Evolutionary conservation across 2,329 filamentous ascomycete species (phyloP), one percentile per base, ranked within the genome.

Genomic region (Cladophialophora exuberans): DNA sequence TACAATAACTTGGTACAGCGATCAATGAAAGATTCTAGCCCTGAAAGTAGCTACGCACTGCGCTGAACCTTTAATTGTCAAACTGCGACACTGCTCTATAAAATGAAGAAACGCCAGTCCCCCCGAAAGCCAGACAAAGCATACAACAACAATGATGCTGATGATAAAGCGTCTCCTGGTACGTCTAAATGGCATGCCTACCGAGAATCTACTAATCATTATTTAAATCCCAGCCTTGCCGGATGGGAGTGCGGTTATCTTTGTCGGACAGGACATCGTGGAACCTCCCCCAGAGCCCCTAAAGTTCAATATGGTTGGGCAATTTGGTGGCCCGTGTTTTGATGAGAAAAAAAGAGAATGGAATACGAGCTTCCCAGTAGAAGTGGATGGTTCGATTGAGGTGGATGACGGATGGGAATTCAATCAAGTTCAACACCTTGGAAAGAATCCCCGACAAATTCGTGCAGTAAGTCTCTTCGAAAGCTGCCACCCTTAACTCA

Each of bases 291-390:
- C 28, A 15, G n/a, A n/a, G n/a, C n/a, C n/a, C n/a, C n/a, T 15
- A 23, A 15, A 44, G 23, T 44, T 25, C 41, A 44, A 28, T 9
- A 44, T 44, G 41, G 41, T 44, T 44, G 41, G 41, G 23, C 17
- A 44, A 25, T 44, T 44, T 11, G 41, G 41, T 13, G 41, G 41
- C 17, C 41, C 41, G 41, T 44, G 17, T 25, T 44, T 44, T 17
- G 41, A 44, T 23, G 4, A 3, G 10, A 22, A 3, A 1, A 9
- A 18, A 9, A 44, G 28, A 18, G 4, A 22, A 4, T 44, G 41
- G 41, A 44, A 23, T 4, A 25, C 18, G 13, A 44, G 41, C 20
- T 17, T 44, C 9, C 22, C 11, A 25, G 41, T 44, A 6, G 41
- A 44, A 23, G 41, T 28, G 5, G 41, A 44, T 25, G 41, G 41